Evolutionary conservation across 2,329 filamentous ascomycete genomes (phyloP).

Genomic region (Diatrype stigma): DNA sequence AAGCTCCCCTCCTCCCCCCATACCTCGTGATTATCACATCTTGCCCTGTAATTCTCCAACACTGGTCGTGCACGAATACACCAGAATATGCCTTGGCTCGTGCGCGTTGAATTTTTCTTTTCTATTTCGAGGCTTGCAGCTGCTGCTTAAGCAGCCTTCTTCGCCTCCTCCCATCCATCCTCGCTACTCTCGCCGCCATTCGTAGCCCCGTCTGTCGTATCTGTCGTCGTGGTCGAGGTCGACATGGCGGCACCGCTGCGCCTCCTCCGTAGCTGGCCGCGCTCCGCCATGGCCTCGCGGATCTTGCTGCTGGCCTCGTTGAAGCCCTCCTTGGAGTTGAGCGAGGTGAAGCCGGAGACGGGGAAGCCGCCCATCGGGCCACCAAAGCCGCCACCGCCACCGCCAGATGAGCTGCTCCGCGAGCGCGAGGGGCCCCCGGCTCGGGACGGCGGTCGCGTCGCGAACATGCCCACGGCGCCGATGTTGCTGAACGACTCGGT

Average conservation of each 20-base stretch:
- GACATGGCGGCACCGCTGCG: conserved; percentile 36
- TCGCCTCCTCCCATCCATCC: conserved; percentile 8
- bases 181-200: conserved; percentile 1
- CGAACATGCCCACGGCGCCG: conserved; percentile 82
- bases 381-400: conserved; percentile 54
- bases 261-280: conserved; percentile 58
- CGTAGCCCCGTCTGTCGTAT: too few species aligned
- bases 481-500: conserved; percentile 96
- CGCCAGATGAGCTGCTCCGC: too few species aligned
- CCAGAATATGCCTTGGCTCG: too few species aligned
- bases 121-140: neutral
- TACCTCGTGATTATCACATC: too few species aligned
- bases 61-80: too few species aligned
- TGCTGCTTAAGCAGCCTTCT: conserved; percentile 8
- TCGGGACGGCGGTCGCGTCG: conserved; percentile 80
- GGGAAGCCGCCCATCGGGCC: conserved; percentile 60
- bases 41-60: too few species aligned
- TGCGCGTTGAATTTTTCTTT: too few species aligned
- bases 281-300: conserved; percentile 75
- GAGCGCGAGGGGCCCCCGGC: too few species aligned
- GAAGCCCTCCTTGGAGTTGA: conserved; percentile 66
- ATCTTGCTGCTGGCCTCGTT: conserved; percentile 83
- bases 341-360: conserved; percentile 64
- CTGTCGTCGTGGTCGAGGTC: conserved; percentile 21
- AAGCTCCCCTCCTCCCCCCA: too few species aligned